Conservation (phyloP, 176 grass and related monocot genomes). For the Olyra latifolia region DNA sequence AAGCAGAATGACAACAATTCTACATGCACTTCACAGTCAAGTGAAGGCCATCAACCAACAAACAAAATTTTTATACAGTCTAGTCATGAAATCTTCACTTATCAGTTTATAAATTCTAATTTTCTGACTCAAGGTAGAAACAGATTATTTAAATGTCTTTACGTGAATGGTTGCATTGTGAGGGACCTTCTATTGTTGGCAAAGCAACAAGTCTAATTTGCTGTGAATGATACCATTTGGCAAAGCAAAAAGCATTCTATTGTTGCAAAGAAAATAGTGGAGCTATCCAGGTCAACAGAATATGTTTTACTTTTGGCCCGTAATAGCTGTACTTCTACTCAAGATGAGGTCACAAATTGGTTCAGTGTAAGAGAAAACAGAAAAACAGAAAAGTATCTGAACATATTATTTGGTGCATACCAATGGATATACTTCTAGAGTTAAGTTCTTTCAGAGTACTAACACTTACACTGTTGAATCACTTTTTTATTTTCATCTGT, state of each 20-base stretch:
- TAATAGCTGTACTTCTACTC: neutral
- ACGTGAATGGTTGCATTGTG: neutral
- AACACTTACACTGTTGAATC: neutral
- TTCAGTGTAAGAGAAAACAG: neutral
- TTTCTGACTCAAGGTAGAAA: neutral
- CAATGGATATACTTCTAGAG: neutral
- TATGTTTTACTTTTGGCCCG: neutral
- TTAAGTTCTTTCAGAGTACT: neutral
- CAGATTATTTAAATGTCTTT: neutral
- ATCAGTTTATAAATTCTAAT: neutral
- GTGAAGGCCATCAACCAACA: neutral
- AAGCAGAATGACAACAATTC: constrained; percentile 10
- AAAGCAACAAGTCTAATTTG: neutral
- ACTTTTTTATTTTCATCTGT: neutral
- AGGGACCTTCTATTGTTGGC: neutral
- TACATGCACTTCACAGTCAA: neutral
- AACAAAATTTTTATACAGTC: neutral
- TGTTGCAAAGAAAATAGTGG: neutral
- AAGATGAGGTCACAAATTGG: neutral
- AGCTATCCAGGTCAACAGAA: neutral
- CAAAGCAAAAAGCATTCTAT: no score
- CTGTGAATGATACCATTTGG: neutral
- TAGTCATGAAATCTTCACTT: constrained; percentile 6
- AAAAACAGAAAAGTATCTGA: neutral
- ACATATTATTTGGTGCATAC: neutral